These are phyloP conservation scores for Aureobasidium sp. DNA, from an alignment of 2,329 filamentous ascomycete species.

Conservation along the genomic window DNA sequence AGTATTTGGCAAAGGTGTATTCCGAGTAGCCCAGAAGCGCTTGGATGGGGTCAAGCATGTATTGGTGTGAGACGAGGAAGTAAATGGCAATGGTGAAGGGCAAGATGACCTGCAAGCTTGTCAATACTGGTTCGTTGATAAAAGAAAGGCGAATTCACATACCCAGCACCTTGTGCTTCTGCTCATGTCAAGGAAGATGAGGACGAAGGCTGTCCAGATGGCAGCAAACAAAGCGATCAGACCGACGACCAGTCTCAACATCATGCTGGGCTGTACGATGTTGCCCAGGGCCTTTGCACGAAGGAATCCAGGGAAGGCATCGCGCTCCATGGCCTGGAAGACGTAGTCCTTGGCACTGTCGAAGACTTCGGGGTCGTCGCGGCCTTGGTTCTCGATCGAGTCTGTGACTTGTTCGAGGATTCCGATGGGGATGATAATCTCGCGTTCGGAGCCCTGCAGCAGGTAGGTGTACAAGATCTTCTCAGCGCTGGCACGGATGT, in stretches of 20 bases:
- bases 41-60: slow-evolving; percentile 85
- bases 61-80: slow-evolving; percentile 83
- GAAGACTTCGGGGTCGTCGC: slow-evolving; percentile 95
- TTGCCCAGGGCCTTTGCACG: slow-evolving; percentile 93
- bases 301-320: slow-evolving; percentile 96
- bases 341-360: slow-evolving; percentile 98
- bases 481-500: slow-evolving; percentile 88
- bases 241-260: slow-evolving; percentile 77
- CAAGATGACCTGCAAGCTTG: slow-evolving; percentile 56
- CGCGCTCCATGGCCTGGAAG: slow-evolving; percentile 98
- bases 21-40: slow-evolving; percentile 87
- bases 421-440: slow-evolving; percentile 83
- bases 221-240: slow-evolving; percentile 80
- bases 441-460: slow-evolving; percentile 87
- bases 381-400: slow-evolving; percentile 80
- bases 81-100: slow-evolving; percentile 91
- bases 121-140: background rate
- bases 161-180: slow-evolving; percentile 76
- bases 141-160: slow-evolving; percentile 28
- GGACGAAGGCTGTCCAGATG: slow-evolving; percentile 88
- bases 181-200: slow-evolving; percentile 80
- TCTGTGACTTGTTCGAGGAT: slow-evolving; percentile 81
- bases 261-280: slow-evolving; percentile 80
- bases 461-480: slow-evolving; percentile 99
- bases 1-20: slow-evolving; percentile 92